Percentiles rank a stretch among this genome's conserved stretches.
Conservation (phyloP, 2,329 filamentous ascomycete species). For the Stemphylium lycopersici region DNA sequence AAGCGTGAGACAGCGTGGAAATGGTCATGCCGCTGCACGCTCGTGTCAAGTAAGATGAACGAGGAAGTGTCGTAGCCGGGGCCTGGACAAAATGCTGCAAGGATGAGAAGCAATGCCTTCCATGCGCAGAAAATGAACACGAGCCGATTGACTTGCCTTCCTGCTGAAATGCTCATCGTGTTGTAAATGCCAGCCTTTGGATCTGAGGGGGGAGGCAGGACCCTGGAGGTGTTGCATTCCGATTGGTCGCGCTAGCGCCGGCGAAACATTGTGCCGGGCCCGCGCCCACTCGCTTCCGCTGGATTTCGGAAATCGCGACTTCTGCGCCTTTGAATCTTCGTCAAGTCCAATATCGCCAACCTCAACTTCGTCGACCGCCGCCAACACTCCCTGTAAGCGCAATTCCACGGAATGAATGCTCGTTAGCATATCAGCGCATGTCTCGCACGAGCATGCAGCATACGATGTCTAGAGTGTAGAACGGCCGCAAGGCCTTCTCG, state of each 20-base stretch:
- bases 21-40: conserved; percentile 23
- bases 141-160: conserved; percentile 13
- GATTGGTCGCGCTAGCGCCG: conserved; percentile 27
- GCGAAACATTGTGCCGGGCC: conserved; percentile 13
- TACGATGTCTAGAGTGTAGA: conserved; percentile 49
- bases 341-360: conserved; percentile 33
- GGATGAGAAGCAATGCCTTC: conserved; percentile 70
- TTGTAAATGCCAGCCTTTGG: not conserved
- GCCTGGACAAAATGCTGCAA: conserved; percentile 65
- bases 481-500: conserved; percentile 44
- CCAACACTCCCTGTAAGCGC: conserved; percentile 48
- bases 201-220: conserved; percentile 1
- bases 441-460: conserved; percentile 39
- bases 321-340: conserved; percentile 20
- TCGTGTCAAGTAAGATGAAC: conserved; percentile 54
- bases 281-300: conserved; percentile 25
- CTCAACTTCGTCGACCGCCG: conserved; percentile 43
- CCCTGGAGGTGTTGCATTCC: conserved; percentile 2
- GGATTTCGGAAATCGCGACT: conserved; percentile 25
- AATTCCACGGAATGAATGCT: conserved; percentile 37
- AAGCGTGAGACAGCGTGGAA: conserved; percentile 21
- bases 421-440: conserved; percentile 43
- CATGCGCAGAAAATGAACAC: conserved; percentile 62
- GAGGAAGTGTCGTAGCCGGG: conserved; percentile 81
- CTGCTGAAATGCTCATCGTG: conserved; percentile 1